Evolutionary conservation across 2,329 filamentous ascomycete genomes (phyloP).

Genomic region (Colletotrichum karsti): DNA sequence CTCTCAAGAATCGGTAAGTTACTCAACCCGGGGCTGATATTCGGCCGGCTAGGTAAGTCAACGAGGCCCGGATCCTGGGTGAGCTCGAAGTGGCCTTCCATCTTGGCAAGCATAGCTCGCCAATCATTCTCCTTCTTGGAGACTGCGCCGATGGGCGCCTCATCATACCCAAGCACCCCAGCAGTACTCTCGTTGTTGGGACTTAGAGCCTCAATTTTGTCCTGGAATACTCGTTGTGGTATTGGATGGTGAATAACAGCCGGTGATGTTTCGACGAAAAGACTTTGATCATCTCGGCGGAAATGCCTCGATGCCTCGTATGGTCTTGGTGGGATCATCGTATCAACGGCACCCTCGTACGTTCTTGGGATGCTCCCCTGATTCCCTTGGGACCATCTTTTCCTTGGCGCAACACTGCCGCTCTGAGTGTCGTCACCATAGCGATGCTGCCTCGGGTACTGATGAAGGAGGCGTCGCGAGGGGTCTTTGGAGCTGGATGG

Average conservation of each 20-base stretch:
- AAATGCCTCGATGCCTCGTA: not conserved
- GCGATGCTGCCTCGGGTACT: not conserved
- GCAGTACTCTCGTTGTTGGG: slow-evolving; percentile 6
- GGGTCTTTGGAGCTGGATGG: not conserved
- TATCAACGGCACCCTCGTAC: too few species aligned
- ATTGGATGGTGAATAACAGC: slow-evolving; percentile 22
- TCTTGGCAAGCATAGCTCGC: not conserved
- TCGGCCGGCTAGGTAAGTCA: not conserved
- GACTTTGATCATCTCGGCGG: not conserved
- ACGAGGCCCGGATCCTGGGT: not conserved
- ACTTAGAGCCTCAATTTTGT: not conserved
- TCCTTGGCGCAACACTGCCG: not conserved
- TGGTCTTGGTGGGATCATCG: not conserved
- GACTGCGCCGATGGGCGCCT: not conserved
- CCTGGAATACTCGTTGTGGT: not conserved
- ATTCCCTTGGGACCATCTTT: not conserved
- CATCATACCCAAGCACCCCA: not conserved
- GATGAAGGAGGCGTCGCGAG: not conserved
- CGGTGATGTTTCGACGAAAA: slow-evolving; percentile 11
- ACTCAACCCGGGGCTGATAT: slow-evolving; percentile 14
- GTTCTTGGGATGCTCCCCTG: too few species aligned
- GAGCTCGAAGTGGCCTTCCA: not conserved
- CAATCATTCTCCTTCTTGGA: slow-evolving; percentile 9
- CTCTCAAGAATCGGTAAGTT: not conserved
- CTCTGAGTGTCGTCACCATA: not conserved